These are phyloP conservation scores for Alternaria incomplexa DNA, from an alignment of 2,329 filamentous ascomycete species.

Conservation along the genomic window DNA sequence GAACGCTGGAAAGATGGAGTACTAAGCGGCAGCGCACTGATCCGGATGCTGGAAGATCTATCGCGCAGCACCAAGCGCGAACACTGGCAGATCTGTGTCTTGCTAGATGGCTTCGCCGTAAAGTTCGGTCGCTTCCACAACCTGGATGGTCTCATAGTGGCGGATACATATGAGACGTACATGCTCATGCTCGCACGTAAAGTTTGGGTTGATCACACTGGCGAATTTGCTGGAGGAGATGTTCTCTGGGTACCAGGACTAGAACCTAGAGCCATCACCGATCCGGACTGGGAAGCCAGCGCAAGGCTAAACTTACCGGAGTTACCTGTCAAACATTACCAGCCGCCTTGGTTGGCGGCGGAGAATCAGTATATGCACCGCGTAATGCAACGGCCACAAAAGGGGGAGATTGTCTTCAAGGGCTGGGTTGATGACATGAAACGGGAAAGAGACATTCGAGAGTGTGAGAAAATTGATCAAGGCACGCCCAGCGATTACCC, in stretches of 20 bases:
- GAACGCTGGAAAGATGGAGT: conserved; percentile 6
- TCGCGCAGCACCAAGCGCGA: not conserved
- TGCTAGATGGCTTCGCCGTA: conserved; percentile 14
- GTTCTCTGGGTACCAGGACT: conserved; percentile 12
- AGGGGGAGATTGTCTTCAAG: not conserved
- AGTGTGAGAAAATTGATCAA: not conserved
- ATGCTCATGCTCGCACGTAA: conserved; percentile 9
- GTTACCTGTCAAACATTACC: not conserved
- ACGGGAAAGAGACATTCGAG: not conserved
- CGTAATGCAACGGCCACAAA: not conserved
- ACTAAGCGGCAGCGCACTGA: not conserved
- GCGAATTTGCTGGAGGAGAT: not conserved
- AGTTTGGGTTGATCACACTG: not conserved
- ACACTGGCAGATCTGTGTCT: conserved; percentile 8
- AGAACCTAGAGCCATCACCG: not conserved
- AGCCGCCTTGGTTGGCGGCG: not conserved
- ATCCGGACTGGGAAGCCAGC: not conserved
- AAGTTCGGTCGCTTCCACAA: conserved; percentile 11
- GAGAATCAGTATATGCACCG: not conserved
- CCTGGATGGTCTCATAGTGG: conserved; percentile 17
- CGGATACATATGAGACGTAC: not conserved
- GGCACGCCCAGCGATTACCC: not conserved
- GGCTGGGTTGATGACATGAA: not conserved
- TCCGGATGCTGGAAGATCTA: conserved; percentile 10
- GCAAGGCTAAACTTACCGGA: not conserved